phyloP scores from a whole-genome alignment of 1,139 yeast genomes.

The Saccharomyces hybrid region DNA sequence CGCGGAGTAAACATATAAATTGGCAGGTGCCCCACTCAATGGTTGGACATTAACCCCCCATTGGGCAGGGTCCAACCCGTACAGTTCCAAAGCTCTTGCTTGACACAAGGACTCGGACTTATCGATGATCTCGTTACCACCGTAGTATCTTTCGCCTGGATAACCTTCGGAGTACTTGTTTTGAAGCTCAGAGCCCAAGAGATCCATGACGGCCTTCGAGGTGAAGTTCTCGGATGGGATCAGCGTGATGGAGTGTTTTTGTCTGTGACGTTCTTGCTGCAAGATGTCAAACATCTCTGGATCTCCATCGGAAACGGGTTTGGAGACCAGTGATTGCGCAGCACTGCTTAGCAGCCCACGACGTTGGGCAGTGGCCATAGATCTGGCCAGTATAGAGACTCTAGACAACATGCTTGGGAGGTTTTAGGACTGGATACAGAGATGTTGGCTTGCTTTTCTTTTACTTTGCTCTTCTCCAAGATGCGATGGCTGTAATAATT shows the following conservation, averaged over 20 bases:
- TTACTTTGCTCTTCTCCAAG: not conserved
- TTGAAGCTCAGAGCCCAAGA: slow-evolving; percentile 93
- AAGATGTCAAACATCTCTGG: slow-evolving; percentile 81
- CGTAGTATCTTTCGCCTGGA: slow-evolving; percentile 96
- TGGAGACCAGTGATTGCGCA: slow-evolving; percentile 44
- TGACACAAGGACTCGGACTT: slow-evolving; percentile 86
- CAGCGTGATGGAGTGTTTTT: slow-evolving; percentile 80
- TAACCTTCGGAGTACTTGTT: slow-evolving; percentile 98
- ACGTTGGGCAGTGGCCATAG: not conserved
- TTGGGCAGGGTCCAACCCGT: slow-evolving; percentile 60
- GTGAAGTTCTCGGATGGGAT: slow-evolving; percentile 96
- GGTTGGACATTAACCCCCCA: slow-evolving; percentile 98
- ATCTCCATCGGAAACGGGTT: slow-evolving; percentile 60
- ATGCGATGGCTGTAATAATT: not conserved
- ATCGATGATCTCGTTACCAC: slow-evolving; percentile 93
- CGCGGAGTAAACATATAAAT: slow-evolving; percentile 87
- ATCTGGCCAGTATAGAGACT: not conserved
- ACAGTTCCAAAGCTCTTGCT: slow-evolving; percentile 83
- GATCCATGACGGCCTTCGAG: slow-evolving; percentile 87
- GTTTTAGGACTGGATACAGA: not conserved
- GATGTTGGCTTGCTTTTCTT: not conserved
- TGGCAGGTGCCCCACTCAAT: slow-evolving; percentile 93
- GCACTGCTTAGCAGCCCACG: slow-evolving; percentile 1
- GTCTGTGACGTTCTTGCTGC: slow-evolving; percentile 69
- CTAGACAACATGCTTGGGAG: not conserved